These are phyloP conservation scores for Wickerhamiella australiensis DNA, from an alignment of 805 yeast genomes.

Conservation along the genomic window DNA sequence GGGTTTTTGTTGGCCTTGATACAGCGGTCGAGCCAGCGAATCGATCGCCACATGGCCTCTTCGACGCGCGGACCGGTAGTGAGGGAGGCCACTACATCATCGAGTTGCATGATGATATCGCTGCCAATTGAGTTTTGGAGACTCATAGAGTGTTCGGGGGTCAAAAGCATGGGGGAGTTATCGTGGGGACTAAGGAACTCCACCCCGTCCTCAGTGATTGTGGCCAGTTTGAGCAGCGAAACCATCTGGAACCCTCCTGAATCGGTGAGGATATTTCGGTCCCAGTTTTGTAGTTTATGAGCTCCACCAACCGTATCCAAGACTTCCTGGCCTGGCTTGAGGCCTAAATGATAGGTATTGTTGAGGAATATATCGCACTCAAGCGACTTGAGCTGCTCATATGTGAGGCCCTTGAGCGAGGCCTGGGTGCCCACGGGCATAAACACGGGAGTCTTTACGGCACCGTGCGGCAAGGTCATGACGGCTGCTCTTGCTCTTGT, in stretches of 20 bases:
- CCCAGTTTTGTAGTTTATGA: slow-evolving; percentile 34
- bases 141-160: slow-evolving; percentile 38
- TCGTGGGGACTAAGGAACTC: slow-evolving; percentile 36
- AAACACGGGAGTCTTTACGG: slow-evolving; percentile 35
- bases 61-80: slow-evolving; percentile 36
- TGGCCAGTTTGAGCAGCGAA: slow-evolving; percentile 34
- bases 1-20: slow-evolving; percentile 35
- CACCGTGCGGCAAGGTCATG: slow-evolving; percentile 34
- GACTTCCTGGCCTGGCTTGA: slow-evolving; percentile 34
- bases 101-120: slow-evolving; percentile 38
- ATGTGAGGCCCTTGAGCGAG: slow-evolving; percentile 35
- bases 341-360: slow-evolving; percentile 36
- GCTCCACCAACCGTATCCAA: slow-evolving; percentile 36
- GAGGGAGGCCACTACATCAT: slow-evolving; percentile 35
- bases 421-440: slow-evolving; percentile 41
- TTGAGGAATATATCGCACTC: slow-evolving; percentile 35
- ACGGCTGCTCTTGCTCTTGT: slow-evolving; percentile 35
- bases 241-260: slow-evolving; percentile 40
- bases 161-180: slow-evolving; percentile 35
- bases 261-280: slow-evolving; percentile 34
- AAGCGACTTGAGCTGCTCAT: slow-evolving; percentile 31
- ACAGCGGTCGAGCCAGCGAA: slow-evolving; percentile 37
- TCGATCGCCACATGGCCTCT: slow-evolving; percentile 35
- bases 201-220: slow-evolving; percentile 38
- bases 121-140: slow-evolving; percentile 36